Evolutionary conservation across 2,329 filamentous ascomycete species (phyloP).

Genomic region (Colletotrichum tamarilloi): DNA sequence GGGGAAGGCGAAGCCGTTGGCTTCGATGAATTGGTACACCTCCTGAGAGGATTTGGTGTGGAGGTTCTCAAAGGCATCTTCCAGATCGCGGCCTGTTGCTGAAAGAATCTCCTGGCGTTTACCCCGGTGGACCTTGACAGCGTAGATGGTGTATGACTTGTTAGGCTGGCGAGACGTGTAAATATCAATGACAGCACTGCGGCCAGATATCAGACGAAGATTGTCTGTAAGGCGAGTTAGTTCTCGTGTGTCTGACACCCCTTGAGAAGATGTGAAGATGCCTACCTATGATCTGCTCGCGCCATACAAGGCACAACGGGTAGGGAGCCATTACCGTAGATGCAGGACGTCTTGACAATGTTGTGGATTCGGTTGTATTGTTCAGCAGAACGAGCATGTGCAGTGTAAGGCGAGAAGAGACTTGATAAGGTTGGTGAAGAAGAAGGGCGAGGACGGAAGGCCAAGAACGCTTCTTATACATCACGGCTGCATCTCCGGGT

Average conservation of each 20-base stretch:
- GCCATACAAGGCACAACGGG: constrained; percentile 25
- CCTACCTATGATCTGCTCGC: constrained; percentile 30
- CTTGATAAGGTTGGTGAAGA: neutral
- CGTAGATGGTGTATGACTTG: constrained; percentile 66
- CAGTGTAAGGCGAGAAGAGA: neutral
- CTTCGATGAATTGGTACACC: constrained; percentile 42
- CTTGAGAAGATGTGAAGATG: neutral
- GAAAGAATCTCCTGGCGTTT: constrained; percentile 67
- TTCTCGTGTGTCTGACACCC: no score
- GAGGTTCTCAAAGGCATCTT: constrained; percentile 50
- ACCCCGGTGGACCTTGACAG: constrained; percentile 81
- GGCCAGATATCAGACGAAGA: constrained; percentile 26
- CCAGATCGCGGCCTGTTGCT: constrained; percentile 43
- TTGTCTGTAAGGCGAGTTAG: neutral
- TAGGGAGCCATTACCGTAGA: constrained; percentile 20
- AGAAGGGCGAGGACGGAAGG: neutral
- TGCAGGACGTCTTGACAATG: neutral
- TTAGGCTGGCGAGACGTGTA: constrained; percentile 26
- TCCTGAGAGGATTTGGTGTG: constrained; percentile 51
- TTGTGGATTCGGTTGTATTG: neutral
- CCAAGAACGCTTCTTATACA: constrained; percentile 20
- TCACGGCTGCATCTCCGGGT: neutral
- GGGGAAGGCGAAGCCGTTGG: constrained; percentile 46
- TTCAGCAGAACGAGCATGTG: constrained; percentile 22
- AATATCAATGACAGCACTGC: constrained; percentile 27